These are phyloP conservation scores for Collybia mongolica DNA, from an alignment of 768 basidiomycete genomes.

Conservation along the genomic window DNA sequence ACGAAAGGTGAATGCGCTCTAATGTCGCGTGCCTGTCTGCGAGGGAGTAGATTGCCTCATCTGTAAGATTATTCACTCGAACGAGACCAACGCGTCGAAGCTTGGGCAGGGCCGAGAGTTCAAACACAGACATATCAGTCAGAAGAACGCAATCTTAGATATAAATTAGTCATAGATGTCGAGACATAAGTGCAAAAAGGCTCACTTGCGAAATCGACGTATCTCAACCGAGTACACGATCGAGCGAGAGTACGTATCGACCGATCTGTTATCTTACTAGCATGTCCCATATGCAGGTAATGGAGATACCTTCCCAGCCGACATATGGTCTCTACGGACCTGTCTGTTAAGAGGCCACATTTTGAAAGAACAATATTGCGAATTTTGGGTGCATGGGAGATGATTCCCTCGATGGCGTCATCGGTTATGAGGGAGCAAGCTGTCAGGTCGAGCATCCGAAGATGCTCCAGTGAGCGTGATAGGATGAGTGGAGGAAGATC, in stretches of 20 bases:
- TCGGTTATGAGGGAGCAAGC: conserved; percentile 82
- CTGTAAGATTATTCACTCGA: conserved; percentile 88
- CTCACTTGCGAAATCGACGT: conserved; percentile 95
- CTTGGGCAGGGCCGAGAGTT: conserved; percentile 84
- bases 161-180: conserved; percentile 12
- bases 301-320: conserved; percentile 89
- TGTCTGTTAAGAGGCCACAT: conserved; percentile 77
- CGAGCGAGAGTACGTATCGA: conserved; percentile 83
- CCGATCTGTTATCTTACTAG: conserved; percentile 83
- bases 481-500: conserved; percentile 68
- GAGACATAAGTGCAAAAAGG: conserved; percentile 14
- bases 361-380: conserved; percentile 87
- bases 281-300: conserved; percentile 94
- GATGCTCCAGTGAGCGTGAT: conserved; percentile 68
- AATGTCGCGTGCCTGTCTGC: conserved; percentile 83
- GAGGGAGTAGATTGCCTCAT: conserved; percentile 88
- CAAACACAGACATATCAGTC: conserved; percentile 93
- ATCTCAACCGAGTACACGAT: conserved; percentile 85
- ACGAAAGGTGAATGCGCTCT: conserved; percentile 95
- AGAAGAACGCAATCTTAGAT: conserved; percentile 74
- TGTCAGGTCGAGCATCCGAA: conserved; percentile 93
- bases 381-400: conserved; percentile 78
- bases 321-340: conserved; percentile 80
- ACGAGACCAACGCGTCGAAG: conserved; percentile 94
- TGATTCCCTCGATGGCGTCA: conserved; percentile 78